Conservation (phyloP, 2,329 filamentous ascomycete species). For the Cladophialophora chaetospira region DNA sequence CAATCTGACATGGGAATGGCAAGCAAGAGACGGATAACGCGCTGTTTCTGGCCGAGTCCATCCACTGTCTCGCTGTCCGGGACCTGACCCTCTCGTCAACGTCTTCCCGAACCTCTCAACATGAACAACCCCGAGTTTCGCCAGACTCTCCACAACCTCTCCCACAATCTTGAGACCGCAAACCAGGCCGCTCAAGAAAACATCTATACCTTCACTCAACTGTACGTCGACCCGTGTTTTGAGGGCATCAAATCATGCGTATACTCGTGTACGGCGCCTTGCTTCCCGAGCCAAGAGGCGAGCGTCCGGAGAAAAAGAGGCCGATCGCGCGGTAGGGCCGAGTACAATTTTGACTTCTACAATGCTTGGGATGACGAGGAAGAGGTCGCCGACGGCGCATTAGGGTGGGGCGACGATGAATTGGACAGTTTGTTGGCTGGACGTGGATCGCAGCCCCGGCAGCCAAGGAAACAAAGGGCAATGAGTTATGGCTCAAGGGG, state of each 20-base stretch:
- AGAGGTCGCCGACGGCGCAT: constrained; percentile 51
- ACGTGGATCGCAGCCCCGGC: constrained; percentile 49
- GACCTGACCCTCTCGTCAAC: too few species aligned
- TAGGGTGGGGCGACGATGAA: constrained; percentile 80
- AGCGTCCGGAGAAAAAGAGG: constrained; percentile 71
- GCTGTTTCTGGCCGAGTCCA: too few species aligned
- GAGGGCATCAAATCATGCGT: constrained; percentile 66
- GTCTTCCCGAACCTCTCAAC: too few species aligned
- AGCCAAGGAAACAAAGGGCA: constrained; percentile 71
- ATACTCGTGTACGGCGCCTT: constrained; percentile 68
- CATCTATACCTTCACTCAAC: constrained; percentile 85
- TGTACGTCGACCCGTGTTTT: constrained; percentile 82
- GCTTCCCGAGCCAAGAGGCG: constrained; percentile 70
- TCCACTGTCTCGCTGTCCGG: too few species aligned
- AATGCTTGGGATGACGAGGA: constrained; percentile 86
- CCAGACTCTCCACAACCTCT: constrained; percentile 90
- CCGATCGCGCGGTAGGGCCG: constrained; percentile 62
- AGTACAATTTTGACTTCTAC: constrained; percentile 94
- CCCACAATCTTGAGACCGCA: constrained; percentile 84
- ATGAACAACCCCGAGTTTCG: constrained; percentile 58
- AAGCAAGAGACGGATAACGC: too few species aligned
- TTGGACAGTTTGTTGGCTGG: constrained; percentile 80
- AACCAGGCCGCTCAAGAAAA: constrained; percentile 90
- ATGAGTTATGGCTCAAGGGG: constrained; percentile 87
- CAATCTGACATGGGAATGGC: constrained; percentile 23